These are phyloP conservation scores for Xylaria sp. DNA, from an alignment of 2,329 filamentous ascomycete genomes.

Conservation along the genomic window DNA sequence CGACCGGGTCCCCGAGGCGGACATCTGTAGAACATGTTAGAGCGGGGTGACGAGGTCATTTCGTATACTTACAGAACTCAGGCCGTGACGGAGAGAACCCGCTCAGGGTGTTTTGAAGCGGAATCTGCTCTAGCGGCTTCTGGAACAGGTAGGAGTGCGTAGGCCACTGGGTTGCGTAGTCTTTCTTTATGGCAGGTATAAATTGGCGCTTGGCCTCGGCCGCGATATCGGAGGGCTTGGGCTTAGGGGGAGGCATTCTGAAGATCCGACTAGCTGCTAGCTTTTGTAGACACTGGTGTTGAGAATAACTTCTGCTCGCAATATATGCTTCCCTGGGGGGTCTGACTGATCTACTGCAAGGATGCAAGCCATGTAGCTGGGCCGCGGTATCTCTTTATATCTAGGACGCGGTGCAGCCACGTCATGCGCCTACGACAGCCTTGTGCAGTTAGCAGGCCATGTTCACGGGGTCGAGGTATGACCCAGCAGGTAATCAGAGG, in stretches of 20 bases:
- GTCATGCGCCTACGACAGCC: slow-evolving; percentile 19
- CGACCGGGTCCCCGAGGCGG: slow-evolving; percentile 60
- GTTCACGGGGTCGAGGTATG: slow-evolving; percentile 18
- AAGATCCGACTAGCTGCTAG: slow-evolving; percentile 2
- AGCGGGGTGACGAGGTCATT: not conserved
- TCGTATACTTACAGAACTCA: slow-evolving; percentile 43
- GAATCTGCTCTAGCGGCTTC: slow-evolving; percentile 52
- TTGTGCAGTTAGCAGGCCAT: slow-evolving; percentile 19
- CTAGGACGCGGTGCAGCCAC: slow-evolving; percentile 13
- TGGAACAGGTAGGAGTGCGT: slow-evolving; percentile 62
- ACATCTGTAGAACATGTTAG: slow-evolving; percentile 44
- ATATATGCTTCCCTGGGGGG: not conserved
- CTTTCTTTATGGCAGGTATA: slow-evolving; percentile 64
- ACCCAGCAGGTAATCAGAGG: slow-evolving; percentile 19
- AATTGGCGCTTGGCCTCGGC: slow-evolving; percentile 72
- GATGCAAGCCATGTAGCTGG: slow-evolving; percentile 7
- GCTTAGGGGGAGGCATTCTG: slow-evolving; percentile 59
- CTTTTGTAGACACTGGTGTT: slow-evolving; percentile 1
- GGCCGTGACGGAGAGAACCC: slow-evolving; percentile 44
- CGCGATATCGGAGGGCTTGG: slow-evolving; percentile 70
- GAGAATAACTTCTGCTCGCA: not conserved
- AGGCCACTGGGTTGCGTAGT: slow-evolving; percentile 57
- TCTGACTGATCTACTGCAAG: slow-evolving; percentile 9
- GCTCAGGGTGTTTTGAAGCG: slow-evolving; percentile 40
- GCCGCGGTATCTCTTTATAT: slow-evolving; percentile 18